Conservation (phyloP, 371 early-diverging fungal genomes). For the Mucor mucedo region DNA sequence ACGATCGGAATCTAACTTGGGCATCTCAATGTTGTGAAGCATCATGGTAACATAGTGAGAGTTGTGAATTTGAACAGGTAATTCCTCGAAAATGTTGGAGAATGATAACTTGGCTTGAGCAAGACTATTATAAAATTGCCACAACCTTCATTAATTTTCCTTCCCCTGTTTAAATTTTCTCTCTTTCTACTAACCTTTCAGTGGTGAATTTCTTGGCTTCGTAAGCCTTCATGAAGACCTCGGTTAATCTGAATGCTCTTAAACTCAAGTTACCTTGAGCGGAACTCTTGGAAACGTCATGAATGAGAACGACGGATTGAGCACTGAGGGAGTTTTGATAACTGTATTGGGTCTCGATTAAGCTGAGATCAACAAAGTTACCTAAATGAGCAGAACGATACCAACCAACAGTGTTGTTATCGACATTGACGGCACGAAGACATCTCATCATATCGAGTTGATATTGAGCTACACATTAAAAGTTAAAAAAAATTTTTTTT, state of each 20-base stretch:
- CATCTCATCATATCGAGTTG: constrained; percentile 93
- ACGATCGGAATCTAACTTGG: constrained; percentile 49
- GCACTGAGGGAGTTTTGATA: constrained; percentile 87
- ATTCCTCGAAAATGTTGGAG: constrained; percentile 86
- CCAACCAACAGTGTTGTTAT: constrained; percentile 97
- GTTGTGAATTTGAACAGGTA: constrained; percentile 88
- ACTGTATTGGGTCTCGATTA: constrained; percentile 90
- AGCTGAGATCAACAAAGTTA: constrained; percentile 87
- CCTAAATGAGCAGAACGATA: constrained; percentile 91
- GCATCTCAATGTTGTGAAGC: constrained; percentile 79
- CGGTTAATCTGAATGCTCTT: constrained; percentile 87
- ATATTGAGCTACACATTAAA: constrained; percentile 71
- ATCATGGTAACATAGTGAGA: constrained; percentile 82
- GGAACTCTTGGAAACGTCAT: constrained; percentile 85
- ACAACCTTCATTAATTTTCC: too few relatives aligned
- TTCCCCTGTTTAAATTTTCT: too few relatives aligned
- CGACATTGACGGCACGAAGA: constrained; percentile 92
- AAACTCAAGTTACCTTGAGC: constrained; percentile 86
- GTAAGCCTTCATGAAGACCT: constrained; percentile 85
- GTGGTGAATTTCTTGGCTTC: constrained; percentile 87
- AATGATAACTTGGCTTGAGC: constrained; percentile 81
- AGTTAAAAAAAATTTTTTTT: constrained; percentile 13
- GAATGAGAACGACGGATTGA: constrained; percentile 89
- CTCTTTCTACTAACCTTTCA: constrained; percentile 48
- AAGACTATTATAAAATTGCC: constrained; percentile 44